Evolutionary conservation across 305 asterid species (phyloP).

Genomic region (Fraxinus ornus): DNA sequence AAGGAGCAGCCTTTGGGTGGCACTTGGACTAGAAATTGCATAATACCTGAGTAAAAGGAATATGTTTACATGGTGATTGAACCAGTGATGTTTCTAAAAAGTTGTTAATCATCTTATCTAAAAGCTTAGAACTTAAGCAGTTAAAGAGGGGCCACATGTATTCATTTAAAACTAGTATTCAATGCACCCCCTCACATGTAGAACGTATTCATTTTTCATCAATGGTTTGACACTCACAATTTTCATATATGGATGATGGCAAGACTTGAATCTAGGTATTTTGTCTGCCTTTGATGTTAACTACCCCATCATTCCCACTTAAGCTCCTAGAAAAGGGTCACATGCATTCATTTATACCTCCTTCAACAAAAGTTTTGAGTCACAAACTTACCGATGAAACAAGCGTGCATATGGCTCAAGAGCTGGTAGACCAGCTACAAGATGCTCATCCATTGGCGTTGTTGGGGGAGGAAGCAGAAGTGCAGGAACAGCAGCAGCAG

Average conservation of each 20-base stretch:
- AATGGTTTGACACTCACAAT: neutral
- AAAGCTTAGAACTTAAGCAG: neutral
- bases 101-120: neutral
- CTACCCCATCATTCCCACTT: neutral
- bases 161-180: neutral
- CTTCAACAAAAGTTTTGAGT: neutral
- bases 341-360: neutral
- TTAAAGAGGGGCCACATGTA: neutral
- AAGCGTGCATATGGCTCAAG: slow-evolving; percentile 98
- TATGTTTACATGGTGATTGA: slow-evolving; percentile 28
- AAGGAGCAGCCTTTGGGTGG: slow-evolving; percentile 97
- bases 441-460: slow-evolving; percentile 98
- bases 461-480: slow-evolving; percentile 99
- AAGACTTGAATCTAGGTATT: neutral
- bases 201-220: neutral
- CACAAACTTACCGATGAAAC: slow-evolving; percentile 68
- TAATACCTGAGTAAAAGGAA: slow-evolving; percentile 62
- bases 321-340: neutral
- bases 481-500: slow-evolving; percentile 98
- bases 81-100: slow-evolving; percentile 18
- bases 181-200: neutral
- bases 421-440: slow-evolving; percentile 96
- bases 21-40: slow-evolving; percentile 98
- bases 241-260: neutral
- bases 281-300: neutral